These are phyloP conservation scores for Microglena sp. DNA, from an alignment of 139 green algal genomes.

Conservation along the genomic window DNA sequence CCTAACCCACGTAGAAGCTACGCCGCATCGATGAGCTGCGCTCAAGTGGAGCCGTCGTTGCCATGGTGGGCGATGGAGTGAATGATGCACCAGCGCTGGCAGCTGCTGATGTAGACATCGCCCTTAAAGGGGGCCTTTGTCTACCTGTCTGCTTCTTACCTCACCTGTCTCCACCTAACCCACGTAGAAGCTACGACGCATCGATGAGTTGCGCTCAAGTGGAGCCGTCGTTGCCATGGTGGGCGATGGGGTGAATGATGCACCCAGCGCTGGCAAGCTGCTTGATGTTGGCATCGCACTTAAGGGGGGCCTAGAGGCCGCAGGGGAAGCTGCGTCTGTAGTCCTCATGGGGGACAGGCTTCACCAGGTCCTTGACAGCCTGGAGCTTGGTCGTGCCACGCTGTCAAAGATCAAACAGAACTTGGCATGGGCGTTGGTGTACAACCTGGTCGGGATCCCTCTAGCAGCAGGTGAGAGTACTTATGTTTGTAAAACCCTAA, in stretches of 20 bases:
- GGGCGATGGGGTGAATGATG: slow-evolving; percentile 95
- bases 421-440: slow-evolving; percentile 83
- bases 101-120: slow-evolving; percentile 70
- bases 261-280: slow-evolving; percentile 70
- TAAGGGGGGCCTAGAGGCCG: slow-evolving; percentile 13
- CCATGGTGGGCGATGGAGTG: slow-evolving; percentile 93
- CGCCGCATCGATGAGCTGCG: slow-evolving; percentile 18
- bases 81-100: slow-evolving; percentile 91
- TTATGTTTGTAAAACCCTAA: too few species aligned
- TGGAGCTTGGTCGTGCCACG: slow-evolving; percentile 63
- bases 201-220: slow-evolving; percentile 17
- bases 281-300: slow-evolving; percentile 75
- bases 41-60: slow-evolving; percentile 48
- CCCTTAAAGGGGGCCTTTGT: slow-evolving; percentile 39
- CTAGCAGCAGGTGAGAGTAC: slow-evolving; percentile 64
- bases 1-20: slow-evolving; percentile 53
- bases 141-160: too few species aligned
- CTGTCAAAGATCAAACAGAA: slow-evolving; percentile 91
- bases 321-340: slow-evolving; percentile 70
- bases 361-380: slow-evolving; percentile 61
- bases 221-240: slow-evolving; percentile 80
- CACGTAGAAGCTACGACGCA: slow-evolving; percentile 38
- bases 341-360: slow-evolving; percentile 89
- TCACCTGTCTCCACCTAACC: too few species aligned
- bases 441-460: slow-evolving; percentile 89